Evolutionary conservation across 2,329 filamentous ascomycete genomes (phyloP), one percentile per base, ranked within the genome.

Genomic region (Talaromyces rugulosus): DNA sequence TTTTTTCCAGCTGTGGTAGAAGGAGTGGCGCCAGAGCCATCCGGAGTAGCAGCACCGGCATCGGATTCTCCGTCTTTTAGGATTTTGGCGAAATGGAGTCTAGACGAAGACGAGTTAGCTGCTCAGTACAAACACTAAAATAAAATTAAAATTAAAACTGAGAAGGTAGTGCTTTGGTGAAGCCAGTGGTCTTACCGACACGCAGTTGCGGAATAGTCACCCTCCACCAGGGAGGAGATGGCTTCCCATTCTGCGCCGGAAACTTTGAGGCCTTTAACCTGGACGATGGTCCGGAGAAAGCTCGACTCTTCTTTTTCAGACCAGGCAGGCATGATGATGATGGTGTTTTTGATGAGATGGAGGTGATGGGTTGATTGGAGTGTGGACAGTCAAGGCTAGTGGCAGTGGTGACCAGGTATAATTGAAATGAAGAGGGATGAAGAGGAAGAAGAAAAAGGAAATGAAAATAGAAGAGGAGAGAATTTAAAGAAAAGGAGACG

Each of bases 71-170:
- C 18, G 4, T 58, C 56, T 23, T 52, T 58, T 3, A 51, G 16
- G 9, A 58, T 50, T 31, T 58, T 58, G 14, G 56, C 56, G 18
- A 51, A 58, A 23, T 58, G 56, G 1, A 58, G 56, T 5, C 56
- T 58, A 14, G 3, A 4, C 14, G 18, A 18, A 11, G 16, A 31
- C 3, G 3, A 53, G 50, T 31, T 53, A 53, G 44, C 18, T 36
- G 33, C 12, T 18, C 40, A 14, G 40, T 18, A 16, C 1, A 47
- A 9, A 6, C 3, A 23, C 11, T 11, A 1, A 47, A 11, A 47
- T 7, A 47, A 27, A 27, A 23, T 11, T 11, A 31, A 16, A 8
- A 28, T 16, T 14, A 31, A n/a, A 16, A 30, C 9, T 14, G 31
- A 6, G 5, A 23, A 28, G 18, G 12, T 28, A 16, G 27, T 11